phyloP scores from a whole-genome alignment of 331 rosid genomes.

The Telfairia occidentalis region DNA sequence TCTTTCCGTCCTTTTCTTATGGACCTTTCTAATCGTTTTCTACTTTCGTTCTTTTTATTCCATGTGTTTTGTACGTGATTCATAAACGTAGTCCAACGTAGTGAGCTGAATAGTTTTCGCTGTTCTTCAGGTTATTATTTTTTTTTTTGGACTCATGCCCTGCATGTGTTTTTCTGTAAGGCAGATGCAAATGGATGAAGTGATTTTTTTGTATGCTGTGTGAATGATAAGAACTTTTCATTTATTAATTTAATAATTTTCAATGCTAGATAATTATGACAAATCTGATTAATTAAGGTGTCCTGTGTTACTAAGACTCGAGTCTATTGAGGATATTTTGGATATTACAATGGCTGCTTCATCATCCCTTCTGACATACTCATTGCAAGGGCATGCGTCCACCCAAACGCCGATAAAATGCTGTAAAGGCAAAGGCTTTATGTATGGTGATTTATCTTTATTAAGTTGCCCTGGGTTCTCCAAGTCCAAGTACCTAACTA shows the following conservation, averaged over 20 bases:
- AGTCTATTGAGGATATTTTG: constrained; percentile 6
- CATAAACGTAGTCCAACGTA: neutral
- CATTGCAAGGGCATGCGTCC: constrained; percentile 27
- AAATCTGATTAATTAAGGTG: neutral
- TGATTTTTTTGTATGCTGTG: neutral
- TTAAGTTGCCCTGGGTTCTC: constrained; percentile 14
- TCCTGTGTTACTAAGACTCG: neutral
- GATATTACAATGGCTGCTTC: constrained; percentile 40
- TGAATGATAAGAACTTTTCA: neutral
- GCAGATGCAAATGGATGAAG: neutral
- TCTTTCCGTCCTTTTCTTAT: too few species aligned
- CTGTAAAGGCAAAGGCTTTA: constrained; percentile 12
- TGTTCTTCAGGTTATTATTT: neutral
- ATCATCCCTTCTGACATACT: constrained; percentile 30
- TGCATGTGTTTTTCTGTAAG: neutral
- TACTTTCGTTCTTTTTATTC: neutral
- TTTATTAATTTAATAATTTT: neutral
- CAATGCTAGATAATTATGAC: neutral
- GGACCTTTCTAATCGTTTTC: too few species aligned
- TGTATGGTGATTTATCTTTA: constrained; percentile 13
- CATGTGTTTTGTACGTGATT: neutral
- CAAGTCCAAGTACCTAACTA: constrained; percentile 9
- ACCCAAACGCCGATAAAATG: constrained; percentile 20
- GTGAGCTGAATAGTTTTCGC: neutral
- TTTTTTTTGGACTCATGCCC: too few species aligned